These are phyloP conservation scores for Glebionis coronaria DNA, from an alignment of 129 eudicot species.

Conservation along the genomic window DNA sequence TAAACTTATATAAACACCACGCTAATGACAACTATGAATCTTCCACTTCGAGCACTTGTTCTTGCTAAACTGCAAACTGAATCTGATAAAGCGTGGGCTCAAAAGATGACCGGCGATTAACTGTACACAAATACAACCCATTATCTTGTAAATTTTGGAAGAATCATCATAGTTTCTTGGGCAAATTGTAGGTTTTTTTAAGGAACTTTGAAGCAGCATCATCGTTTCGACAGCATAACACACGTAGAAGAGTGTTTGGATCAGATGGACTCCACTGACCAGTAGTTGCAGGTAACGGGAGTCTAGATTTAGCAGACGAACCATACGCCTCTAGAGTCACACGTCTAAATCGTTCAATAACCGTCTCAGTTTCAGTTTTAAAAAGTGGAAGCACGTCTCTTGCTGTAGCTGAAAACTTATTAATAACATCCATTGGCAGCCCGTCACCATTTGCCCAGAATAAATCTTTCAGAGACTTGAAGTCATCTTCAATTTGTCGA, in stretches of 20 bases:
- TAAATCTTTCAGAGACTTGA: constrained; percentile 73
- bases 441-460: constrained; percentile 98
- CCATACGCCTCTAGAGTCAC: constrained; percentile 75
- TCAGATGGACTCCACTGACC: constrained; percentile 68
- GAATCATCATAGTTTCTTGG: constrained; percentile 56
- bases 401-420: constrained; percentile 63
- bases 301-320: constrained; percentile 77
- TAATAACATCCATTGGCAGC: constrained; percentile 68
- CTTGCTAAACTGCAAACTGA: constrained; percentile 10
- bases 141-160: neutral
- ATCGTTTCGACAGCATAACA: constrained; percentile 87
- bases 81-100: neutral
- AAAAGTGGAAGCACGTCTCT: constrained; percentile 80
- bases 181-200: constrained; percentile 89
- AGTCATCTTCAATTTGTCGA: constrained; percentile 77
- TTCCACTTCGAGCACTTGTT: constrained; percentile 16
- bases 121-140: constrained; percentile 7
- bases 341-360: constrained; percentile 76
- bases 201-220: constrained; percentile 87
- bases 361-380: constrained; percentile 61
- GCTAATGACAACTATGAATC: constrained; percentile 23
- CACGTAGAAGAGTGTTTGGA: constrained; percentile 85
- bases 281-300: constrained; percentile 89
- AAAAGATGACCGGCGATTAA: constrained; percentile 3
- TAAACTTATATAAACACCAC: constrained; percentile 34